Evolutionary conservation across 2,329 filamentous ascomycete genomes (phyloP), one percentile per base, ranked within the genome.

Genomic region (Emergomyces orientalis): DNA sequence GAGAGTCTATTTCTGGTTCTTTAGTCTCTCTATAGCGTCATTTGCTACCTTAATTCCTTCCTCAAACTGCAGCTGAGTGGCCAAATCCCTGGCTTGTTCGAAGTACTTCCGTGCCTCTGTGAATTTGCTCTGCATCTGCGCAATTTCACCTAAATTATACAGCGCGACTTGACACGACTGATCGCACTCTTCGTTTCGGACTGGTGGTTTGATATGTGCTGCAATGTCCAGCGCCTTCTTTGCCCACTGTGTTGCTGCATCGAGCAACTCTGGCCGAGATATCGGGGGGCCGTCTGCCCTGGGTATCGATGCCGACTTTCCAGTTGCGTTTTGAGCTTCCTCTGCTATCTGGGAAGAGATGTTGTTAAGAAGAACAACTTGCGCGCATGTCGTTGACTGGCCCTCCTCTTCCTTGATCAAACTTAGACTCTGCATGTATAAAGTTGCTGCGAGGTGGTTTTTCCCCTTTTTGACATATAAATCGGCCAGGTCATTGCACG

Each of bases 111-210:
- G 81, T 1, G 93, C 91, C 67, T 88, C 82, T 3, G 78, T 78
- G 1, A 80, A 70, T 68, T 89, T 82, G 1, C 88, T 87, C 64
- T 86, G 77, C 83, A 94, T 87, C 67, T 89, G 86, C 0, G 89
- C 88, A 68, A 97, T 87, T 69, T 95, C 89, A 30, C 87, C 93
- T 61, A 96, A 83, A 72, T 95, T 96, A 74, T 90, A 89, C n/a
- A 89, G 86, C 8, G 92, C 89, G 6, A 88, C 88, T 2, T 88
- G 88, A 71, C 92, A 97, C 1, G 88, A 90, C 62, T 88, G 75
- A 72, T 96, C 91, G 71, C 93, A 97, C 71, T 96, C 90, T 59
- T 87, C 81, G 2, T 86, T 89, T 49, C 90, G 81, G 3, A 85
- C 78, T 0, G 88, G 84, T 3, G 86, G 84, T 62, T 81, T 76